Conservation (phyloP, 108 stramenopile genomes). For the Nitzschia sp. region DNA sequence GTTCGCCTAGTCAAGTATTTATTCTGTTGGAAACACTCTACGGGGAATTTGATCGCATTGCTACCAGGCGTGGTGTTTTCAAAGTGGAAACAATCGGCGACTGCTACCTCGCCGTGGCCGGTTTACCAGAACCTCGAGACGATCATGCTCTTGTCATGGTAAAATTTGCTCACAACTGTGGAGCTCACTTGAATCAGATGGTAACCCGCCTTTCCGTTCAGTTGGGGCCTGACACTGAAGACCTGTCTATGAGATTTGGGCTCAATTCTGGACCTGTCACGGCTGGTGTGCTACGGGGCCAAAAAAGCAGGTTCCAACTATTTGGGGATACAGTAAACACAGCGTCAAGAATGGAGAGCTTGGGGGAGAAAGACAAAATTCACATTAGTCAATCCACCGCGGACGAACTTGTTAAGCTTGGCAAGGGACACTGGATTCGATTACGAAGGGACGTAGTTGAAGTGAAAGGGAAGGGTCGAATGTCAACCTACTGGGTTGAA, state of each 20-base stretch:
- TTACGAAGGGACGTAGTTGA: conserved; percentile 19
- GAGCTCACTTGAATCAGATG: conserved; percentile 1
- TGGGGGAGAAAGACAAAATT: neutral
- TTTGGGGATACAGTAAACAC: conserved; percentile 3
- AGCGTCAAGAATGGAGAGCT: neutral
- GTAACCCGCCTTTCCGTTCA: neutral
- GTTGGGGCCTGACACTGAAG: conserved; percentile 3
- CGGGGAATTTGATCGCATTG: neutral
- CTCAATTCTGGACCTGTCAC: conserved; percentile 1
- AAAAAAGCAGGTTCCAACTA: conserved; percentile 2
- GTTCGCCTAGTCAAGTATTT: conserved; percentile 1
- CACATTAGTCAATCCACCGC: conserved; percentile 28
- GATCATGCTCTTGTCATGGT: no score
- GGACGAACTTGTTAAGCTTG: conserved; percentile 14
- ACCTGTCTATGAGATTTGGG: neutral
- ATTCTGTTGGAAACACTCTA: neutral
- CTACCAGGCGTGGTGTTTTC: neutral
- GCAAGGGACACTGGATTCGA: conserved; percentile 26
- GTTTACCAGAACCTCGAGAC: conserved; percentile 1
- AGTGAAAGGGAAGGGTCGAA: conserved; percentile 23
- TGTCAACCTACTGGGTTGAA: no score
- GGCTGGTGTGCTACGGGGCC: conserved; percentile 1
- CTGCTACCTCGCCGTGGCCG: conserved; percentile 1
- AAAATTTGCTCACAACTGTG: neutral
- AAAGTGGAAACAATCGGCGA: conserved; percentile 12